Evolutionary conservation across 2,329 filamentous ascomycete genomes (phyloP).

Genomic region (Trichophyton equinum): DNA sequence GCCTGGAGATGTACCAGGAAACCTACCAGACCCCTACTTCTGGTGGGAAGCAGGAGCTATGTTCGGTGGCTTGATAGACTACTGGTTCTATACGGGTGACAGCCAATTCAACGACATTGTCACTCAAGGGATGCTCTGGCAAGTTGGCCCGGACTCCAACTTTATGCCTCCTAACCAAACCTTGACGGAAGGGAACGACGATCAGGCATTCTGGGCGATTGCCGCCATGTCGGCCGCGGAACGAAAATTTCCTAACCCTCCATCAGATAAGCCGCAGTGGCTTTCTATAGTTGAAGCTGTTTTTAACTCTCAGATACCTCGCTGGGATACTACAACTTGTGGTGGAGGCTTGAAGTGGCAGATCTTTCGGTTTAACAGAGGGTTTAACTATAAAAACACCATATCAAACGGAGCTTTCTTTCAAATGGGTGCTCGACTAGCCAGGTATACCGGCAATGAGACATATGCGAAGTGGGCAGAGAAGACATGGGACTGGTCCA

Average conservation of each 20-base stretch:
- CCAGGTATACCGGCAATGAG: constrained; percentile 27
- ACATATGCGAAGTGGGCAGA: constrained; percentile 29
- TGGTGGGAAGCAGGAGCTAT: constrained; percentile 30
- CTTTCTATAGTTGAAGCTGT: constrained; percentile 60
- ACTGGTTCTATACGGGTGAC: constrained; percentile 74
- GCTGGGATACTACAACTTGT: constrained; percentile 56
- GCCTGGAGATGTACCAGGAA: constrained; percentile 21
- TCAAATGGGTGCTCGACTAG: constrained; percentile 35
- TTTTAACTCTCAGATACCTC: constrained; percentile 59
- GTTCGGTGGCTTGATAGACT: constrained; percentile 54
- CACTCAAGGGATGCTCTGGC: constrained; percentile 51
- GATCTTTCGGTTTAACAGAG: constrained; percentile 47
- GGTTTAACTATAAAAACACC: constrained; percentile 40
- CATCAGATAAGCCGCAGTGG: constrained; percentile 48
- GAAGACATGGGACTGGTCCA: constrained; percentile 25
- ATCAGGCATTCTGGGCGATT: constrained; percentile 31
- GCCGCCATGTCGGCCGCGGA: constrained; percentile 28
- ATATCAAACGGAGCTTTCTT: constrained; percentile 43
- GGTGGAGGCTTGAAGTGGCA: constrained; percentile 70
- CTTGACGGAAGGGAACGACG: constrained; percentile 28
- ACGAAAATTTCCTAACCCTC: constrained; percentile 25
- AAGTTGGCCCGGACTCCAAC: constrained; percentile 53
- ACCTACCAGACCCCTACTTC: constrained; percentile 25
- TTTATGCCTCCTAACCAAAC: constrained; percentile 51
- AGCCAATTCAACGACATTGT: constrained; percentile 56